Evolutionary conservation across 306 rosid genomes (phyloP), one percentile per base, ranked within the genome.

Genomic region (Dalbergia cultrata): DNA sequence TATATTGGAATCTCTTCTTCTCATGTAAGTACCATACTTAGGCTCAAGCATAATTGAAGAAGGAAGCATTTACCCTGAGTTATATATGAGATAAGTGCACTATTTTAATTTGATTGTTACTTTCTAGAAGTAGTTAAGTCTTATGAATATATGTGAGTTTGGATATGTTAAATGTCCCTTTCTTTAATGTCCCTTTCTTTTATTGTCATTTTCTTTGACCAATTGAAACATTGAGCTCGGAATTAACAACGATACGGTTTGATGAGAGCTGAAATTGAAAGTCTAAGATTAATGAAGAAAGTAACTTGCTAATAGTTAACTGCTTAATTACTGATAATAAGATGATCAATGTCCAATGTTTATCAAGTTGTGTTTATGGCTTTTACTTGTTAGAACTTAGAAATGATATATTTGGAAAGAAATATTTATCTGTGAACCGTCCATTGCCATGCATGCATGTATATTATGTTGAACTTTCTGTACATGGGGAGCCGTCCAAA

Each of bases 1-100:
- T 88, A 88, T 54, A 37, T 79, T 84, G 69, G 72, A 33, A 78
- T 86, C 83, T 86, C 80, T 86, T 79, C 85, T 79, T 79, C 78
- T 81, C 83, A 84, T 84, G 92, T 61, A 79, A 76, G 88, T 39
- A 3, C 82, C 34, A 4, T 22, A 31, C 3, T 83, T 86, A 86
- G 89, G 89, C 57, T 72, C 67, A 81, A 17, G 16, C 66, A 62
- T 0, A 13, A 14, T 53, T 75, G 47, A 70, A 60, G 67, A 4
- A 19, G 26, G 34, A 37, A 67, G 33, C 64, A 41, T 67, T 73
- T 53, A 4, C 45, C 39, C 12, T 17, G 3, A 5, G 6, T 26
- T 26, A 14, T 64, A 6, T 22, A 50, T 16, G 70, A 59, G 74
- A 77, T 72, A 63, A 72, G 76, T 78, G 59, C 75, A 67, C 56